Base-by-base conservation (phyloP, 1,139 yeast genomes). In the Candida sojae region DNA sequence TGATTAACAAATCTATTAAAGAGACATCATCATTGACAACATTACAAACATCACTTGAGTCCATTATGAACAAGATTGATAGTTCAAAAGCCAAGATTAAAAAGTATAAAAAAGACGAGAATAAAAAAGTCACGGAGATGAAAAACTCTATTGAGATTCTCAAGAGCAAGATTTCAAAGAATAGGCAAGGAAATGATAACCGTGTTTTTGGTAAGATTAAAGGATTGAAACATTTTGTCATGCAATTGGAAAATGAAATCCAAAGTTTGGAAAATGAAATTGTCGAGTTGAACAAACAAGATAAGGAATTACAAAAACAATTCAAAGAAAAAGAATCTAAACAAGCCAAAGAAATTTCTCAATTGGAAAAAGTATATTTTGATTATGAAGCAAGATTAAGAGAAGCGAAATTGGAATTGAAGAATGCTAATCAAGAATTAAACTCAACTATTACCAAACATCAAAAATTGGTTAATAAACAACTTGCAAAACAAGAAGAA, bases 41-140 rank as follows among this genome's bases (percentile, higher is more conserved):
- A 0, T 69, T 86, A 40, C 86, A 83, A 58, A 79, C 79, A 45
- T 82, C 89, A 44, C 79, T 86, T 44, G 68, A 77, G 33, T 80
- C 90, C 0, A 81, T 89, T 0, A 77, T 83, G 53, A 79, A 79
- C 28, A 80, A 79, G 48, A 67, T 84, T 48, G 71, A 73, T 31
- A 73, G 76, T 42, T 80, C 81, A 50, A 79, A 77, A 56, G 53
- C 68, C 4, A 79, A 77, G 50, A 61, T 81, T 56, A 84, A 81
- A 62, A 86, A 84, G 56, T 67, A 78, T 48, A 84, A 84, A 61
- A 79, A 76, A 52, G 92, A 86, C 48, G 82, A 84, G 59, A 75
- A 78, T 54, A 84, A 83, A 55, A 77, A 76, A 57, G 63, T 80
- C 26, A 62, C 73, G 11, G 79, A 83, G 5, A 63, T 80, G 45